Base-by-base conservation (phyloP, 768 basidiomycete genomes). In the Candolleomyces efflorescens region DNA sequence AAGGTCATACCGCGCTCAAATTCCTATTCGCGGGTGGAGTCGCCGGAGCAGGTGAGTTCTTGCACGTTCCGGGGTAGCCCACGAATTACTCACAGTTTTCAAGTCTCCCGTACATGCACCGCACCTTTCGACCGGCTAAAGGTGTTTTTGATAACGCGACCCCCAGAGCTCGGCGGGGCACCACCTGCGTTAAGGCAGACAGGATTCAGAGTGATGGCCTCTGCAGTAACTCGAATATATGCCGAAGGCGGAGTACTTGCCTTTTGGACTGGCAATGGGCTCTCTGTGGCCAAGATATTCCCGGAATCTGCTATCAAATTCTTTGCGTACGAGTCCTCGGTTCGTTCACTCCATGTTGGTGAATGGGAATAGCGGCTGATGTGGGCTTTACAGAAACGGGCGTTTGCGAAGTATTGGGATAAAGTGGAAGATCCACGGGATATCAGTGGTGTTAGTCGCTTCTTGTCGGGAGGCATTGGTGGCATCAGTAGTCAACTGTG, bases 281-380 rank as follows among this genome's bases (percentile, higher is more conserved):
- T 99, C 54, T 98, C 95, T 49, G 90, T 98, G 24, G 82, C 85
- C 53, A 98, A 98, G 78, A 97, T 98, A 61, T 90, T 98, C 61
- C 95, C 95, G 4, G 96, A 98, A 77, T 98, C 94, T 48, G 97
- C 97, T 24, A 97, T 98, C 81, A 98, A 98, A 73, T 98, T 99
- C 77, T 86, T 95, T 64, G 72, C 91, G 3, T 98, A 98, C 71
- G 97, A 98, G 73, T 89, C 92, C 57, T 87, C 93, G 55, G 93
- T 94, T 64, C 71, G 89, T 81, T 45, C 36, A 53, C 62, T 36
- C 44, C 60, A 44, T 27, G 27, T 57, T 64, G 32, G 6, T 7
- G 7, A 7, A 7, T 5, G 5, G 32, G 32, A 32, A 5, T 5
- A 32, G 32, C 32, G 32, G 32, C 43, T 60, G 43, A 51, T 60